Evolutionary conservation across 352 stramenopile genomes (phyloP), one percentile per base, ranked within the genome.

Genomic region (Saprolegnia parasitica): DNA sequence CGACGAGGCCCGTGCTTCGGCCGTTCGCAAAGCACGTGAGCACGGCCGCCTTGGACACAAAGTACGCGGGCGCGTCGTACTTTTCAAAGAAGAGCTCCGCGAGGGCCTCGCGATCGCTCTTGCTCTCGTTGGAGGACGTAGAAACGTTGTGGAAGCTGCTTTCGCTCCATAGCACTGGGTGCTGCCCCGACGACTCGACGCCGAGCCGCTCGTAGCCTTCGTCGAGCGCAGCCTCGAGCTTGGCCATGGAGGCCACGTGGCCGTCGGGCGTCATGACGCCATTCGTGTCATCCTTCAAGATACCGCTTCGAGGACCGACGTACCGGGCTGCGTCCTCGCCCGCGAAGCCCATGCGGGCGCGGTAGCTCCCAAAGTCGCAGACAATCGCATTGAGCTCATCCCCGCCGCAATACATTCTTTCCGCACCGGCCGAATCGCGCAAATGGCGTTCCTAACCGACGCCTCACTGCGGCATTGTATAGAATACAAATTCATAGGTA

Each of bases 41-140:
- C 42, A 94, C 87, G 6, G 86, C 79, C 66, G 83, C 88, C 67
- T 96, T 96, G 64, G 87, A 80, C 45, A 84, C 82, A 67, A 96
- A 96, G 13, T 94, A 72, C 15, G 86, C 87, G 1, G 86, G 83
- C 56, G 86, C 65, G 1, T 83, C 79, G 5, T 92, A 67, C 50
- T 89, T 82, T 63, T 96, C 87, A 83, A 96, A 92, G 18, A 94
- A 77, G 52, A 93, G 77, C 74, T 96, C 86, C 16, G 91, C 81
- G 75, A 88, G 78, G 56, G 79, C 77, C 50, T 93, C 85, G 29
- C 85, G 66, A 0, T 93, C 67, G 56, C 71, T 61, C 37, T 50
- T 71, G 23, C 52, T 46, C 18, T 46, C 24, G 39, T 18, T 42
- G 15, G 37, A 42, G 0, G 52, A 29, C 1, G 21, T 23, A 21